Base-by-base conservation (phyloP, 495 filamentous ascomycete genomes). In the Lasiosphaeris hirsuta region DNA sequence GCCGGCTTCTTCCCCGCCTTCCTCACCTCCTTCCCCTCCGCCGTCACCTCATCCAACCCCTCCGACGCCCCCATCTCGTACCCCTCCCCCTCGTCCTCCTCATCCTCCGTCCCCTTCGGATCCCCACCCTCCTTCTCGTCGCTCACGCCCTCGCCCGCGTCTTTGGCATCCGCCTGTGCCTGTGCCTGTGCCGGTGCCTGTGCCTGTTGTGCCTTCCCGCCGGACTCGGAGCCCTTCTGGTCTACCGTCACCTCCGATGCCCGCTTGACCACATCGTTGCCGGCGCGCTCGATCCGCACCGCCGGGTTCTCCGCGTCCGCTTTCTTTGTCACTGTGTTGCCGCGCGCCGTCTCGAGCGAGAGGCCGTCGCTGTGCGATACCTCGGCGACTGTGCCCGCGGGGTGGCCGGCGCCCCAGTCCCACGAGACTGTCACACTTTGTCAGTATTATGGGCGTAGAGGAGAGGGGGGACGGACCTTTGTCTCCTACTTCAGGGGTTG, bases 401-500 rank as follows among this genome's bases (percentile, higher is more conserved):
- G 53, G 7, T n/a, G n/a, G 10, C 53, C 41, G n/a, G n/a, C 42
- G 42, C 53, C 42, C 53, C 41, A 56, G 41, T 56, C 39, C 53
- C 53, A 56, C 11, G 53, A 56, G 41, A 56, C 48, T 58, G 47
- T 30, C 45, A 38, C 23, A 30, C 23, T 30, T 5, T 5, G 23
- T 30, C 23, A 30, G 23, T 30, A 30, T 30, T 30, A 5, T n/a
- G 23, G 5, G 23, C 23, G 23, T 2, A 30, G 2, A 30, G 23
- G 23, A 5, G 23, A 30, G 23, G 23, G 23, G 23, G 23, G 23
- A 30, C 5, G 23, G 23, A 30, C 23, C 23, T 30, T 30, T 30
- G 23, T 30, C 23, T 30, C 23, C 23, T 30, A 30, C 23, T 30
- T 30, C 23, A 30, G 23, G 23, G 23, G 23, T 30, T 30, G 23